A percentile compares a stretch with the other conserved stretches of the same genome.
phyloP scores from a whole-genome alignment of 495 filamentous ascomycete genomes.

The Symbiotaphrina buchneri region DNA sequence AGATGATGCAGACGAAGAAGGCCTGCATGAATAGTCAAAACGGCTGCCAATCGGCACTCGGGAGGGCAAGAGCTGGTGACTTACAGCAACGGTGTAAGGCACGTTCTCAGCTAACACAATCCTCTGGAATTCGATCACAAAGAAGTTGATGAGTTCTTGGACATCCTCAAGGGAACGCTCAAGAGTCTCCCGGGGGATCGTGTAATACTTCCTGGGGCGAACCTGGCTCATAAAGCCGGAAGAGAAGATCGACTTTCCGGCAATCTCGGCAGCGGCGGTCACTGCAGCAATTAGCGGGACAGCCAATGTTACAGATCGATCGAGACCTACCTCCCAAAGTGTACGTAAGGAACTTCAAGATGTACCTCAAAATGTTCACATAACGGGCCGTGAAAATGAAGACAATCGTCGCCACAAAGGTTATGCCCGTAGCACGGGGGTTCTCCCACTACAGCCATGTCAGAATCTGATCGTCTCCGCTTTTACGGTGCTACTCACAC shows the following conservation, averaged over 20 bases:
- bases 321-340: conserved; percentile 31
- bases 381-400: conserved; percentile 84
- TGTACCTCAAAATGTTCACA: conserved; percentile 67
- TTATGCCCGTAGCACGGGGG: conserved; percentile 63
- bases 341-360: conserved; percentile 59
- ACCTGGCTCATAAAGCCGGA: conserved; percentile 68
- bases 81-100: conserved; percentile 54
- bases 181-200: conserved; percentile 62
- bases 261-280: conserved; percentile 55
- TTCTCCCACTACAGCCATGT: conserved; percentile 55
- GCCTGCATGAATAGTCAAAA: conserved; percentile 23
- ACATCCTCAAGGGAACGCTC: conserved; percentile 63
- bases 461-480: conserved; percentile 11
- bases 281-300: conserved; percentile 21
- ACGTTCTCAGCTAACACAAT: conserved; percentile 91
- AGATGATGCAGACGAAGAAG: conserved; percentile 57
- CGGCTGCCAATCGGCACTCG: too few species aligned
- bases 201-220: conserved; percentile 82
- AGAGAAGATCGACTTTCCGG: conserved; percentile 51
- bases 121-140: conserved; percentile 89
- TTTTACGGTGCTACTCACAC: conserved; percentile 21
- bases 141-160: conserved; percentile 89
- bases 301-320: conserved; percentile 1
- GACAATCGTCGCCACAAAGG: conserved; percentile 46
- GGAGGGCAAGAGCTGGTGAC: conserved; percentile 12